These are phyloP conservation scores for Yamadazyma mexicana DNA, from an alignment of 1,139 yeast species.

Conservation along the genomic window DNA sequence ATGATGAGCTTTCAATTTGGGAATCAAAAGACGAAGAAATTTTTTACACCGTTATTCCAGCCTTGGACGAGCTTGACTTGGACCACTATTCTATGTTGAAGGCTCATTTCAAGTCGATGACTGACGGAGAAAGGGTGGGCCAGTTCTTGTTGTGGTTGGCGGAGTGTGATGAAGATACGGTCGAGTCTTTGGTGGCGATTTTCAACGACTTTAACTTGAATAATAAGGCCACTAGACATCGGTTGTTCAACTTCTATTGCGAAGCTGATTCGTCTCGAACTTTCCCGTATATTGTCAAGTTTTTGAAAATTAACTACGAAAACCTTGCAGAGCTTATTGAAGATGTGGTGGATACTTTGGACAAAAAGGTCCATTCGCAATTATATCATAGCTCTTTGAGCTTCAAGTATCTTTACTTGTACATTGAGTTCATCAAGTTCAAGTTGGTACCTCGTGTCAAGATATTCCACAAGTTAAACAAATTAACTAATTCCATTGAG, in stretches of 20 bases:
- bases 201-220: slow-evolving; percentile 55
- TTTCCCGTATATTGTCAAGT: slow-evolving; percentile 58
- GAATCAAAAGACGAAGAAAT: slow-evolving; percentile 60
- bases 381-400: slow-evolving; percentile 52
- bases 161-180: slow-evolving; percentile 34
- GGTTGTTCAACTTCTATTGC: slow-evolving; percentile 57
- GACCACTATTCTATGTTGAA: slow-evolving; percentile 12
- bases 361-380: slow-evolving; percentile 60
- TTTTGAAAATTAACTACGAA: slow-evolving; percentile 59
- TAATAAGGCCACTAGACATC: slow-evolving; percentile 72
- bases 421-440: slow-evolving; percentile 77
- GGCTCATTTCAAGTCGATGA: slow-evolving; percentile 9
- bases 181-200: slow-evolving; percentile 58
- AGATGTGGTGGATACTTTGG: slow-evolving; percentile 57
- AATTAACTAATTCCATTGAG: slow-evolving; percentile 49
- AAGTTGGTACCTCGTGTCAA: slow-evolving; percentile 70
- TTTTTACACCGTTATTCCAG: slow-evolving; percentile 53
- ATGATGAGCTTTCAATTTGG: slow-evolving; percentile 46
- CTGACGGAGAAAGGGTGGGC: slow-evolving; percentile 47
- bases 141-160: slow-evolving; percentile 41
- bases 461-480: slow-evolving; percentile 68
- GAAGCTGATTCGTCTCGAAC: slow-evolving; percentile 47
- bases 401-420: slow-evolving; percentile 59
- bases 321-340: slow-evolving; percentile 53
- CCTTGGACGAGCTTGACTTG: slow-evolving; percentile 26